These are phyloP conservation scores for Stylosanthes scabra DNA, from an alignment of 331 rosid genomes.

Conservation along the genomic window DNA sequence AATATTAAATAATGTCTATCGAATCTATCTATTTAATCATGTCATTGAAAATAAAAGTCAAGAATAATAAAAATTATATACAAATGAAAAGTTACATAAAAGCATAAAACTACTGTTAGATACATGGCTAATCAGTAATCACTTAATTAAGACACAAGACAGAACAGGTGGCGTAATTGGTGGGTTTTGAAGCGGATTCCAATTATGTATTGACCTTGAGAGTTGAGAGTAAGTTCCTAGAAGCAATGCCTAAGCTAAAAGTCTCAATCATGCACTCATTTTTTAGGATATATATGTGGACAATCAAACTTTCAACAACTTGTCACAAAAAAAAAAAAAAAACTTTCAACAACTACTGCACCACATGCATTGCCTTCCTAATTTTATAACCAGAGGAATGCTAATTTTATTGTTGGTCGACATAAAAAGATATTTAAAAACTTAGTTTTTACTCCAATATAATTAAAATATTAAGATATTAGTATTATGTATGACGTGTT, in stretches of 20 bases:
- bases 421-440: too few species aligned
- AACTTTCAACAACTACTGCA: neutral
- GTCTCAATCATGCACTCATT: conserved; percentile 10
- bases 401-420: too few species aligned
- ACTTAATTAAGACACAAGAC: neutral
- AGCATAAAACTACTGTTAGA: neutral
- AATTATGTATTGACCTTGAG: conserved; percentile 22
- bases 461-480: too few species aligned
- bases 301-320: neutral
- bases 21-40: neutral
- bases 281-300: neutral
- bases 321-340: too few species aligned
- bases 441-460: too few species aligned
- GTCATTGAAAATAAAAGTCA: neutral
- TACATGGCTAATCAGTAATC: neutral
- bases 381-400: neutral
- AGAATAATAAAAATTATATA: neutral
- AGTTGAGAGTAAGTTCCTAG: conserved; percentile 30
- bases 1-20: neutral
- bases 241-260: neutral
- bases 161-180: conserved; percentile 36
- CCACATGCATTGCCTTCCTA: neutral
- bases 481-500: too few species aligned
- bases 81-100: neutral
- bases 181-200: conserved; percentile 28